These are phyloP conservation scores for Coemansia sp. DNA, from an alignment of 192 early-diverging fungal species.

Conservation along the genomic window DNA sequence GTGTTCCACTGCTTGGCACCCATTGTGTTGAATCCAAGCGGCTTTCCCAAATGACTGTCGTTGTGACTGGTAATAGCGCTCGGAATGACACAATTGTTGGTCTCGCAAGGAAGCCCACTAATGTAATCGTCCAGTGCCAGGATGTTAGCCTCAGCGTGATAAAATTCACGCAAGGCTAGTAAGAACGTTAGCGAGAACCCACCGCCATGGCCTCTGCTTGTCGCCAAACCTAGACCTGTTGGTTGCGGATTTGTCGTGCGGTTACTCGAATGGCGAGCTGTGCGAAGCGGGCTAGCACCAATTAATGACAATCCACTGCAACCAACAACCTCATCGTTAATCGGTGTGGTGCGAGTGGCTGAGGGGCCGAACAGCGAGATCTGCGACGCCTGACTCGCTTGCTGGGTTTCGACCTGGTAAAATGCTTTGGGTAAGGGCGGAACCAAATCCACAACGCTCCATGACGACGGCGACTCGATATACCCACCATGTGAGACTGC, in stretches of 20 bases:
- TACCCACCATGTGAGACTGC: slow-evolving; percentile 27
- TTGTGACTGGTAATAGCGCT: slow-evolving; percentile 20
- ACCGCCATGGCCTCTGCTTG: slow-evolving; percentile 5
- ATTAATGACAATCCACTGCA: neutral
- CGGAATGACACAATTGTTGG: slow-evolving; percentile 29
- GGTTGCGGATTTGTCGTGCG: neutral
- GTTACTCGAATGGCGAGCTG: slow-evolving; percentile 2
- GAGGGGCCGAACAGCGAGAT: slow-evolving; percentile 22
- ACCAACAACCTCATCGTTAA: neutral
- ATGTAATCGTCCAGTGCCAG: slow-evolving; percentile 16
- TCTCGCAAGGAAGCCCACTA: neutral
- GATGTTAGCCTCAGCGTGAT: slow-evolving; percentile 29
- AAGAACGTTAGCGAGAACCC: slow-evolving; percentile 46
- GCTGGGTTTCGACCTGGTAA: neutral
- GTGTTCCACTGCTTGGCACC: neutral
- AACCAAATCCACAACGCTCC: slow-evolving; percentile 22
- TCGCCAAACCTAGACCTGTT: neutral
- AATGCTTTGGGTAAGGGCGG: slow-evolving; percentile 22
- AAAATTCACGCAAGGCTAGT: slow-evolving; percentile 27
- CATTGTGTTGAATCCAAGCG: neutral
- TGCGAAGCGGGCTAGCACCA: slow-evolving; percentile 2
- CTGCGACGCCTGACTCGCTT: slow-evolving; percentile 12
- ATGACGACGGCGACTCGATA: slow-evolving; percentile 14
- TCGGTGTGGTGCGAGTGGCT: slow-evolving; percentile 12
- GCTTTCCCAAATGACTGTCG: neutral